Base-by-base conservation (phyloP, 1,139 yeast species). In the Geotrichum bryndzae region DNA sequence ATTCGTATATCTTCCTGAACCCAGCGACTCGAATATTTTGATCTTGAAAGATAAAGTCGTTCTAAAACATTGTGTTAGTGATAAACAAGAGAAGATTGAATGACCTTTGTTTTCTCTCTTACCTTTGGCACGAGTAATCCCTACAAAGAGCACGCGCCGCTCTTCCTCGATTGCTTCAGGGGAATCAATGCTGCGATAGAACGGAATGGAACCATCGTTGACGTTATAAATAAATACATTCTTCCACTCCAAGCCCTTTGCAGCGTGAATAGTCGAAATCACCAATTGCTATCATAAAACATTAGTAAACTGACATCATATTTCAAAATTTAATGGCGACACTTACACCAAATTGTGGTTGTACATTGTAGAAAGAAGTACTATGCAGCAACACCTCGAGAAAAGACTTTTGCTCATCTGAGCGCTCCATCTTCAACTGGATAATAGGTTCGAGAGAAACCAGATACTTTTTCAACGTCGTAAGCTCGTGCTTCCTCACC, bases 241-340 rank as follows among this genome's bases (percentile, higher is more conserved):
- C 0, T 96, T 94, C 98, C 98, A 94, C 73, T 94, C 98, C 4
- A 91, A 77, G 0, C 98, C 98, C 71, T 94, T 94, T 1, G 98
- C 85, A 0, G 92, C 90, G 73, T 94, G 99, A 15, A 94, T 87
- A 0, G 98, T 94, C 0, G 92, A 86, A 1, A 84, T 72, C 0
- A 58, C 62, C 29, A 63, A 31, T 54, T 62, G 58, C 60, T 60
- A 38, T 45, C 15, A 41, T 4, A 22, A 13, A 54, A 11, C 22
- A 53, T 52, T 41, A 45, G 53, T 41, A 33, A 29, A 27, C 18
- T n/a, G 18, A 15, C 5, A n/a, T 18, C 5, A 11, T 35, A 3
- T 35, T 35, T 10, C 46, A 53, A 33, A 31, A 27, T 13, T 10
- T 38, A 18, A 18, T 18, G 15, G 15, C 6, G n/a, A 5, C 13